Evolutionary conservation across 2,329 filamentous ascomycete genomes (phyloP).

Genomic region (Verticillium nonalfalfae): DNA sequence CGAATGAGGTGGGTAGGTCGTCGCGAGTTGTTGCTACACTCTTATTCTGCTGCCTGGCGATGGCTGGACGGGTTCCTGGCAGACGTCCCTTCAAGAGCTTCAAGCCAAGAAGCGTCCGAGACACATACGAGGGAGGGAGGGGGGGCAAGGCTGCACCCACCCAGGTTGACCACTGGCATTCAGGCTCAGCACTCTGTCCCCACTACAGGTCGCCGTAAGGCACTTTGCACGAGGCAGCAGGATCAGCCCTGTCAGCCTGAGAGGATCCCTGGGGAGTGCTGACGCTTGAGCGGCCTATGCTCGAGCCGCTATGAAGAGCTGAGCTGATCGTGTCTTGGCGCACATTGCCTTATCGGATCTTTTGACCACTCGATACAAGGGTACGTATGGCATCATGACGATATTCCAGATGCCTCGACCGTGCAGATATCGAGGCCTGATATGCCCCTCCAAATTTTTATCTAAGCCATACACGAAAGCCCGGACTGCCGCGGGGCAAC

Average conservation of each 20-base stretch:
- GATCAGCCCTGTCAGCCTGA: not conserved
- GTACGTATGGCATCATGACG: not conserved
- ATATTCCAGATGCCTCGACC: not conserved
- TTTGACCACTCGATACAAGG: not conserved
- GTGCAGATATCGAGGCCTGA: not conserved
- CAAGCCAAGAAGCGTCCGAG: not conserved
- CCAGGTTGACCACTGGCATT: not conserved
- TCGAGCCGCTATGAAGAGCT: too few relatives aligned
- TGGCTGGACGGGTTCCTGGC: not conserved
- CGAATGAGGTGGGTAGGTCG: not conserved
- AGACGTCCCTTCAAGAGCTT: not conserved
- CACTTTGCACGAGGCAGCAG: not conserved
- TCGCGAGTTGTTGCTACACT: not conserved
- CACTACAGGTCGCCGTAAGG: not conserved
- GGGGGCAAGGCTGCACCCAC: not conserved
- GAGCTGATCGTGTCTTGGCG: too few relatives aligned
- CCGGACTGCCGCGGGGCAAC: not conserved
- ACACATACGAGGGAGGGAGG: not conserved
- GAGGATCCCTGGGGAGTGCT: not conserved
- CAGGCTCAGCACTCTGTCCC: not conserved
- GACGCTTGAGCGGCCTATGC: not conserved
- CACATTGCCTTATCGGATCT: too few relatives aligned
- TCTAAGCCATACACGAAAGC: not conserved
- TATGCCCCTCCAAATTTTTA: constrained; percentile 3
- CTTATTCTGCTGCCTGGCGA: not conserved